These are phyloP conservation scores for Pyrenophora graminea DNA, from an alignment of 2,329 filamentous ascomycete species.

Conservation along the genomic window DNA sequence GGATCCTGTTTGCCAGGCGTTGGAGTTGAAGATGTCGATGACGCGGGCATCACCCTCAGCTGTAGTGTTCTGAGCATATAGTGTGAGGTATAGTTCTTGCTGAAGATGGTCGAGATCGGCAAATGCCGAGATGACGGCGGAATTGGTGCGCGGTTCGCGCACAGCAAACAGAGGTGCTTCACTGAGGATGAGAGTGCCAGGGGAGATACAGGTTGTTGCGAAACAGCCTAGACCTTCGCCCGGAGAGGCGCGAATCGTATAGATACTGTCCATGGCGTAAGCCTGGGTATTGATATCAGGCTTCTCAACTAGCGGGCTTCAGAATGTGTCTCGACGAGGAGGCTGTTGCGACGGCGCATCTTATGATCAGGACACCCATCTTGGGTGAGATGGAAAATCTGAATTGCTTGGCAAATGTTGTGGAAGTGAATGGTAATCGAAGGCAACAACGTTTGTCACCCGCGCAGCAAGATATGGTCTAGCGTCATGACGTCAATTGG, in stretches of 20 bases:
- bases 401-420: neutral
- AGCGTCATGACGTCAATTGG: no score
- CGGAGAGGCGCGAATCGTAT: conserved; percentile 27
- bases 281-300: neutral
- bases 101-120: conserved; percentile 6
- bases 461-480: no score
- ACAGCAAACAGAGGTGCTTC: conserved; percentile 44
- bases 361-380: neutral
- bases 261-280: conserved; percentile 12
- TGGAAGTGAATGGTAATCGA: neutral
- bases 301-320: neutral
- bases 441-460: conserved; percentile 3
- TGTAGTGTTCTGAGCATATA: conserved; percentile 13
- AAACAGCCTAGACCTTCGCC: conserved; percentile 47
- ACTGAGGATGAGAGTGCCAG: conserved; percentile 43
- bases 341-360: neutral
- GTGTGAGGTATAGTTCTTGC: conserved; percentile 19
- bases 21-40: conserved; percentile 29
- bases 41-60: conserved; percentile 11
- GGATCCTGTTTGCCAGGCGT: conserved; percentile 25
- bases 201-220: conserved; percentile 33
- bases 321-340: neutral
- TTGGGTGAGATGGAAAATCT: neutral
- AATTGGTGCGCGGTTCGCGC: conserved; percentile 28
- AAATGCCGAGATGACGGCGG: conserved; percentile 18